A percentile compares a stretch with the other conserved stretches of the same genome.
Conservation (phyloP, 2,329 filamentous ascomycete species). For the Ceratocystis destructans region DNA sequence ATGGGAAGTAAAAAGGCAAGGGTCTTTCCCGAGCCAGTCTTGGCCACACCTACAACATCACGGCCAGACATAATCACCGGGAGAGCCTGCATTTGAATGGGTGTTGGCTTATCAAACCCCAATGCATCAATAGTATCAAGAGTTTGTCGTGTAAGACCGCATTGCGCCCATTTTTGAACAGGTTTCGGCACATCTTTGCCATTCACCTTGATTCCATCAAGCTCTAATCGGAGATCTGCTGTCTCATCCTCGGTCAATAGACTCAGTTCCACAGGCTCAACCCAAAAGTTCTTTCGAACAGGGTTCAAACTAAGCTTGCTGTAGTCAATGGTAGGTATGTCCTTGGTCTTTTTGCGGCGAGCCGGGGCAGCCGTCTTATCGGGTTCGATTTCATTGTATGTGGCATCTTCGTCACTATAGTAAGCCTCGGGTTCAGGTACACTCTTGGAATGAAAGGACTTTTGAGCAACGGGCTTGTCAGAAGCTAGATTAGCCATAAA, state of each 20-base stretch:
- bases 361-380: slow-evolving; percentile 38
- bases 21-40: slow-evolving; percentile 96
- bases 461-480: slow-evolving; percentile 25
- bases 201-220: slow-evolving; percentile 90
- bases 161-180: slow-evolving; percentile 93
- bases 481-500: slow-evolving; percentile 69
- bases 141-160: slow-evolving; percentile 74
- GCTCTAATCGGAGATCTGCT: slow-evolving; percentile 64
- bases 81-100: slow-evolving; percentile 90
- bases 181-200: slow-evolving; percentile 83
- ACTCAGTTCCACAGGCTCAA: slow-evolving; percentile 70
- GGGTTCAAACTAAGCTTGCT: slow-evolving; percentile 70
- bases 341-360: slow-evolving; percentile 74
- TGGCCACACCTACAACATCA: slow-evolving; percentile 91
- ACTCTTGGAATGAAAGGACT: slow-evolving; percentile 29
- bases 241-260: slow-evolving; percentile 77
- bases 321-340: slow-evolving; percentile 80
- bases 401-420: slow-evolving; percentile 72
- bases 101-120: slow-evolving; percentile 76
- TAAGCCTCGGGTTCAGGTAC: slow-evolving; percentile 65
- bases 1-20: slow-evolving; percentile 90
- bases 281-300: slow-evolving; percentile 90
- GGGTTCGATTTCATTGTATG: slow-evolving; percentile 37
- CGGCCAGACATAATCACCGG: slow-evolving; percentile 91
- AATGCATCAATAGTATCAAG: slow-evolving; percentile 71